These are phyloP conservation scores for Populus alba DNA, from an alignment of 345 rosid species.

Conservation along the genomic window DNA sequence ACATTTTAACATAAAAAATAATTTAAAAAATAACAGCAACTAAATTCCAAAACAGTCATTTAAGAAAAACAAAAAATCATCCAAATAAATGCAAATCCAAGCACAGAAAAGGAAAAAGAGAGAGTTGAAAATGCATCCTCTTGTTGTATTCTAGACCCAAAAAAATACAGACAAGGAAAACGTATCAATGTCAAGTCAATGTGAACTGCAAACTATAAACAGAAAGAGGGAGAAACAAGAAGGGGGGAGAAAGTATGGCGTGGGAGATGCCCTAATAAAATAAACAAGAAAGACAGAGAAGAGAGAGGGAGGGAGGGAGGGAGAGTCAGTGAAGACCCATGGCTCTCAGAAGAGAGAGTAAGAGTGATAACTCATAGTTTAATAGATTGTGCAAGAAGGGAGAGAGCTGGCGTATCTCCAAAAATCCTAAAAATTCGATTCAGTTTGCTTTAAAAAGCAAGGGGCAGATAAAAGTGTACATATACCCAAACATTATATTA, in stretches of 20 bases:
- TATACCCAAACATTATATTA: not conserved
- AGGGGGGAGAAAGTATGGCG: slow-evolving; percentile 12
- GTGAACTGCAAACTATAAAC: not conserved
- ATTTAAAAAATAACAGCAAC: too few species aligned
- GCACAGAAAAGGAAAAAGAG: too few species aligned
- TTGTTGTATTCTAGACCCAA: not conserved
- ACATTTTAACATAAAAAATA: too few species aligned
- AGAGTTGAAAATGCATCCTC: too few species aligned
- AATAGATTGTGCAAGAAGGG: slow-evolving; percentile 22
- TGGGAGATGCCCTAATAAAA: not conserved
- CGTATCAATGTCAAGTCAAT: not conserved
- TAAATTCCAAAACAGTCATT: too few species aligned
- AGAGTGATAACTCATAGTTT: slow-evolving; percentile 15
- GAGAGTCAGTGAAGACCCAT: not conserved
- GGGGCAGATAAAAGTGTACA: slow-evolving; percentile 18
- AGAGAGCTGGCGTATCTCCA: slow-evolving; percentile 61
- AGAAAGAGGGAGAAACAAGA: not conserved
- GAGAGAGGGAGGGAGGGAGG: slow-evolving; percentile 8
- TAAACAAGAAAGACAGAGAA: not conserved
- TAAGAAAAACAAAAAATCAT: too few species aligned
- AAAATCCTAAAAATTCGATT: slow-evolving; percentile 86
- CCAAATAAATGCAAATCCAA: too few species aligned
- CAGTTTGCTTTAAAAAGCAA: slow-evolving; percentile 44
- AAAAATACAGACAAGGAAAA: not conserved
- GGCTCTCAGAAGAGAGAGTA: not conserved